phyloP scores from a whole-genome alignment of 345 rosid species.

The Firmiana major region DNA sequence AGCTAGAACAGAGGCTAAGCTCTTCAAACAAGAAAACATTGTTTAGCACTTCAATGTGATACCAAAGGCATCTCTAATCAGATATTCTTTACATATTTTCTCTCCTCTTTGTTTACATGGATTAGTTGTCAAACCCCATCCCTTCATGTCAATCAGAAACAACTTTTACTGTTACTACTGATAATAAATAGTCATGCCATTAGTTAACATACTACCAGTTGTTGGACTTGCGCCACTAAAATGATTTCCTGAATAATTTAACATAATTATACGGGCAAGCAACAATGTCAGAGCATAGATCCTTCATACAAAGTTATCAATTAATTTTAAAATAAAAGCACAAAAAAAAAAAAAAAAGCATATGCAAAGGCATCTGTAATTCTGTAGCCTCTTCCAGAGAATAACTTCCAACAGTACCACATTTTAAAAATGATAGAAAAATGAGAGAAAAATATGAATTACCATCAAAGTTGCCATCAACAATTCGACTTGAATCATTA shows the following conservation, averaged over 20 bases:
- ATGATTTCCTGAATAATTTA: neutral
- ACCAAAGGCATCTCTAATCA: neutral
- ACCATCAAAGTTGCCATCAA: constrained; percentile 96
- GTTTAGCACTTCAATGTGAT: neutral
- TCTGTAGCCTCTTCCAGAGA: neutral
- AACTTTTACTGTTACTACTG: neutral
- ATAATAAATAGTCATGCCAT: neutral
- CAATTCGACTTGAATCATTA: constrained; percentile 81
- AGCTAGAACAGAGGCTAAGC: neutral
- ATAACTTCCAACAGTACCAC: neutral
- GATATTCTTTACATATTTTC: neutral
- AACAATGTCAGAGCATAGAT: neutral
- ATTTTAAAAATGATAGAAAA: neutral
- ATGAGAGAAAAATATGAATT: constrained; percentile 9
- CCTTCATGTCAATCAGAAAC: neutral
- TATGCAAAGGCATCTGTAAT: neutral
- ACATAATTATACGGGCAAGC: neutral
- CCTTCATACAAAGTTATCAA: neutral
- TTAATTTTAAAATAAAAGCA: neutral
- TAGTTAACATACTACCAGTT: neutral
- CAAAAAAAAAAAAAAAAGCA: too few relatives aligned
- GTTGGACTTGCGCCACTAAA: neutral
- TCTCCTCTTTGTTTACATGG: neutral
- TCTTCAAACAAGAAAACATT: neutral
- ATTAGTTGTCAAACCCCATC: neutral